These are phyloP conservation scores for sweet orange (Citrus sinensis) DNA, from an alignment of 345 rosid species.

Conservation along the genomic window DNA sequence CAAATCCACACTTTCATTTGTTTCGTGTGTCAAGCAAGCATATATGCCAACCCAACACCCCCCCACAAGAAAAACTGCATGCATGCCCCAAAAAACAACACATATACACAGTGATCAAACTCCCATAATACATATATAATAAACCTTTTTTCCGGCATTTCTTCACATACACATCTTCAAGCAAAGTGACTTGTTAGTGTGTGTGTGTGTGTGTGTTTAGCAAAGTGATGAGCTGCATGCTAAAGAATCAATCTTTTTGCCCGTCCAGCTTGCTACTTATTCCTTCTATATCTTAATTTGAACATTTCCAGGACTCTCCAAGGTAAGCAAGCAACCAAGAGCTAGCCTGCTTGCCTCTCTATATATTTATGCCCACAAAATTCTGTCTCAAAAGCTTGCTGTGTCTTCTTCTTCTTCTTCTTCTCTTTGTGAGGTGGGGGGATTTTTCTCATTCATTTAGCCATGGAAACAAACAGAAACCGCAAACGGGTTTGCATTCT, in stretches of 20 bases:
- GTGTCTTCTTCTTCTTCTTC: not conserved
- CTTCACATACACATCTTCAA: slow-evolving; percentile 30
- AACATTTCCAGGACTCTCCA: slow-evolving; percentile 1
- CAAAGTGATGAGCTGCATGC: slow-evolving; percentile 31
- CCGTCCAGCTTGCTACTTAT: slow-evolving; percentile 11
- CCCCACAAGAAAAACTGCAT: not conserved
- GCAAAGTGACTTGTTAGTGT: slow-evolving; percentile 29
- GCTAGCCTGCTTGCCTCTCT: not conserved
- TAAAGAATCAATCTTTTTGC: slow-evolving; percentile 50
- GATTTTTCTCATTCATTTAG: not conserved
- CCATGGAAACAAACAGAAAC: slow-evolving; percentile 34
- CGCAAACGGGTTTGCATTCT: slow-evolving; percentile 21
- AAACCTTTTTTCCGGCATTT: slow-evolving; percentile 19
- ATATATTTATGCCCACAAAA: slow-evolving; percentile 15
- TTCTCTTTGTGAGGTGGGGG: slow-evolving; percentile 8
- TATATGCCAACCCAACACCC: slow-evolving; percentile 42
- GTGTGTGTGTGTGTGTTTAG: not conserved
- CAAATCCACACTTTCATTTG: slow-evolving; percentile 23
- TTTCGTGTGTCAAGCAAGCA: slow-evolving; percentile 66
- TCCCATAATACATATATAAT: slow-evolving; percentile 7
- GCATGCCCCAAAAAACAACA: not conserved
- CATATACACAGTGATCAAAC: not conserved
- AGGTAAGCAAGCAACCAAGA: not conserved
- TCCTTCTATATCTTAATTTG: slow-evolving; percentile 23
- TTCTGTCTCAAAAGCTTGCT: not conserved